A percentile compares a stretch with the other conserved stretches of the same genome.
phyloP scores from a whole-genome alignment of 306 rosid species.

The Vicia faba region DNA sequence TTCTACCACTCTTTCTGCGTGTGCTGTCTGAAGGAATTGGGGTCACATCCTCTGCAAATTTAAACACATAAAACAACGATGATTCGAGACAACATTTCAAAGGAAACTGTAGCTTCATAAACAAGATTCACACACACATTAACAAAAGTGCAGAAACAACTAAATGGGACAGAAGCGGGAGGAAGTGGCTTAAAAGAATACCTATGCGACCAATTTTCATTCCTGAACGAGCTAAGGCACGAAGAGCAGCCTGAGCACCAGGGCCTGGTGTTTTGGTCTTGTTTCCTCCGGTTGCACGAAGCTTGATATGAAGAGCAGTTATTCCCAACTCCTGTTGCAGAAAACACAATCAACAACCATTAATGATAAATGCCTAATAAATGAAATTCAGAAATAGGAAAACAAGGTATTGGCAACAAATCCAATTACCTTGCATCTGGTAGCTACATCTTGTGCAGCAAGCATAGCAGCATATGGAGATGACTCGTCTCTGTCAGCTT shows the following conservation, averaged over 20 bases:
- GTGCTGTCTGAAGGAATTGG: conserved; percentile 84
- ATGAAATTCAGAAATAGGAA: background rate
- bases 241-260: conserved; percentile 88
- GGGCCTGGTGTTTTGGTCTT: conserved; percentile 87
- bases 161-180: too few species aligned
- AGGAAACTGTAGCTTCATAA: background rate
- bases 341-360: background rate
- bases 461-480: conserved; percentile 93
- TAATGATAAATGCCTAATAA: background rate
- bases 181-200: conserved; percentile 14
- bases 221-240: conserved; percentile 89
- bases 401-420: background rate
- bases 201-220: conserved; percentile 90
- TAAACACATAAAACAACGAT: background rate
- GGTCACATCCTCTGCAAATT: conserved; percentile 78
- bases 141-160: background rate
- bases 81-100: background rate
- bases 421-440: conserved; percentile 68
- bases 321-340: conserved; percentile 66
- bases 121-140: background rate
- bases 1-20: conserved; percentile 86
- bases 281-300: conserved; percentile 88
- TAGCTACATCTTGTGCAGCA: conserved; percentile 87
- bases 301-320: conserved; percentile 78
- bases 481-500: conserved; percentile 85